Evolutionary conservation across 805 yeast genomes (phyloP).

Genomic region (Starmera dryadoides): DNA sequence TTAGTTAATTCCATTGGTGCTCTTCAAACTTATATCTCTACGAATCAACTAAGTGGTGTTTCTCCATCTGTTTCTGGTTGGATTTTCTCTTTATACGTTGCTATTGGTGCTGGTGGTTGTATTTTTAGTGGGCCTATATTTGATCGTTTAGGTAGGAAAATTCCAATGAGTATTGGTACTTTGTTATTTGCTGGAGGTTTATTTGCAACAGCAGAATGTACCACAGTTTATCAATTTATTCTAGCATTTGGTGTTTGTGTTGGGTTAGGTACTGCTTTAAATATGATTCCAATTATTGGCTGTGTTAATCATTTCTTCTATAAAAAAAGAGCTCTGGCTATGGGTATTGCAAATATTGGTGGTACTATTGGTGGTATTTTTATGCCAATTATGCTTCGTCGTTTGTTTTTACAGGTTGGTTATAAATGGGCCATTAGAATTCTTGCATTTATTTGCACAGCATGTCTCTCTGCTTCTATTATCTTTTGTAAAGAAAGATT

Average conservation of each 20-base stretch:
- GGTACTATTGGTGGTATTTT: constrained; percentile 48
- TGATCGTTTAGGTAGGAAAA: constrained; percentile 43
- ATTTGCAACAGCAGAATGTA: constrained; percentile 44
- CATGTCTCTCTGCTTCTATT: constrained; percentile 26
- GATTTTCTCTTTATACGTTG: constrained; percentile 54
- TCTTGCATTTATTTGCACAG: constrained; percentile 36
- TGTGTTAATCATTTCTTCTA: constrained; percentile 60
- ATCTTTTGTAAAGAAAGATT: neutral
- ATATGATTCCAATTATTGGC: constrained; percentile 55
- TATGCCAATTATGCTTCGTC: constrained; percentile 45
- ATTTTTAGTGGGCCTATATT: constrained; percentile 50
- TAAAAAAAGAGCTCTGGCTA: constrained; percentile 47
- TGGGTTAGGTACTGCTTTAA: constrained; percentile 52
- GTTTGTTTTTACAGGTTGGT: constrained; percentile 37
- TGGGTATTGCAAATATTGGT: constrained; percentile 40
- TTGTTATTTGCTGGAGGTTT: constrained; percentile 38
- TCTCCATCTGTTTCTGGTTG: constrained; percentile 50
- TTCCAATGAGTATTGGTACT: constrained; percentile 35
- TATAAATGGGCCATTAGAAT: constrained; percentile 51
- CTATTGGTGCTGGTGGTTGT: constrained; percentile 40
- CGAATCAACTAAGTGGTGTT: constrained; percentile 41
- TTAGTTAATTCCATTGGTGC: constrained; percentile 54
- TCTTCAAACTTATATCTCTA: constrained; percentile 50
- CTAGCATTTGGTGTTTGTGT: constrained; percentile 44
- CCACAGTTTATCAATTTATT: constrained; percentile 52